Evolutionary conservation across 495 filamentous ascomycete genomes (phyloP), one percentile per base, ranked within the genome.

Genomic region (Opeltia flavorubescens): DNA sequence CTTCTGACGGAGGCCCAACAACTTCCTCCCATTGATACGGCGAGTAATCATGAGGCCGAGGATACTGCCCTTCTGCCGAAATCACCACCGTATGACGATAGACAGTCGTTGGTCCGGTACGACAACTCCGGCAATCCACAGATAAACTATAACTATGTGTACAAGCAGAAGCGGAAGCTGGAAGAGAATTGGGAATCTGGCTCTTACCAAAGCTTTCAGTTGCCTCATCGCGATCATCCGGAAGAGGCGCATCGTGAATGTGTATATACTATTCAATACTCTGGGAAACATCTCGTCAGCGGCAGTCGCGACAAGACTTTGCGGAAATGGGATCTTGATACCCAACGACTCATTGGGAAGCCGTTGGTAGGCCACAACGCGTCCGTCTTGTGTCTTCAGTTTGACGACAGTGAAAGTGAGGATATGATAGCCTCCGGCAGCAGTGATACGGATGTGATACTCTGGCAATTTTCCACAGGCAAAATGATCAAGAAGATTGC

Each of bases 381-480:
- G 18, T 95, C 88, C 24, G 91, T 99, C 3, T 70, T 96, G 11
- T 96, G 93, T 59, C 71, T 99, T 18, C 91, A 99, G 58, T 99
- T 95, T 57, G 93, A 99, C 58, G 84, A 89, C n/a, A 76, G 80
- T 34, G 82, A 85, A 1, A 77, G 83, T 15, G 83, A 96, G 57
- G 89, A 96, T 56, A 67, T 99, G 29, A 81, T 99, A 46, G 80
- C 96, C 17, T 93, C 86, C 4, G 93, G 89, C 8, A 94, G 89
- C 51, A 94, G 88, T 44, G 91, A 99, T 60, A 81, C 77, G 15
- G 76, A 80, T 50, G 77, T 99, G 46, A 88, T 95, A 43, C 61
- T 96, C 1, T 99, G 91, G 91, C 77, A 66, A 43, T 96, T 96
- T 57, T 94, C 87, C 0, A 95, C 88, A 0, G 93, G 91, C 1